A percentile compares a stretch with the other conserved stretches of the same genome.
Evolutionary conservation across 2,329 filamentous ascomycete species (phyloP).

Genomic region (Diaporthe capsici): DNA sequence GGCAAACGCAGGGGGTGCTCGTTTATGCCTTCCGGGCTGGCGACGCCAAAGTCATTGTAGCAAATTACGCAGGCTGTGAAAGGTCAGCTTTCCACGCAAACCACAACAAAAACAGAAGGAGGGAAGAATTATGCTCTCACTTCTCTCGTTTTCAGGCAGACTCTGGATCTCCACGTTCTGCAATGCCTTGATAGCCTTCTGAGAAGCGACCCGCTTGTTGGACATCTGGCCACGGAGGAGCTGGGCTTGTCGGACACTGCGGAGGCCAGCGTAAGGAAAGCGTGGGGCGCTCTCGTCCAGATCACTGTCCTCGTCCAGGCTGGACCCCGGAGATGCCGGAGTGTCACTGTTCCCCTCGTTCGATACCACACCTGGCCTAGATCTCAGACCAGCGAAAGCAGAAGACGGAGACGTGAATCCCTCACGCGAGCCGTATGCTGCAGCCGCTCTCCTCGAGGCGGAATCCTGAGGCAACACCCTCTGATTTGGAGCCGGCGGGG

Average conservation of each 20-base stretch:
- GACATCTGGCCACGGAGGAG: slow-evolving; percentile 60
- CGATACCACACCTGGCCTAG: slow-evolving; percentile 28
- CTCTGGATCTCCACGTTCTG: slow-evolving; percentile 61
- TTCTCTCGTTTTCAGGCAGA: slow-evolving; percentile 61
- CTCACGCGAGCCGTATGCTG: slow-evolving; percentile 1
- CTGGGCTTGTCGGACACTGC: slow-evolving; percentile 50
- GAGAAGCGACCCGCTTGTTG: slow-evolving; percentile 64
- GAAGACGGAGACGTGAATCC: slow-evolving; percentile 6
- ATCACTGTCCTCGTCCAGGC: slow-evolving; percentile 40
- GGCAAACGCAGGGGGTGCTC: slow-evolving; percentile 72
- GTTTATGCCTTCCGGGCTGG: slow-evolving; percentile 69
- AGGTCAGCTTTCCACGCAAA: slow-evolving; percentile 28
- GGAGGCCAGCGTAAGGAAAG: slow-evolving; percentile 24
- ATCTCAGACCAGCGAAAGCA: slow-evolving; percentile 30
- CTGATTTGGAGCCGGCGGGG: slow-evolving; percentile 1
- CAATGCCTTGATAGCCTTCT: slow-evolving; percentile 60
- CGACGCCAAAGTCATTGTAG: slow-evolving; percentile 72
- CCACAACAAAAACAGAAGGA: slow-evolving; percentile 25
- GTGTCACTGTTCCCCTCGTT: slow-evolving; percentile 22
- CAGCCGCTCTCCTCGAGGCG: slow-evolving; percentile 9
- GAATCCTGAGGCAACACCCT: slow-evolving; percentile 1
- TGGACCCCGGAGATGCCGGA: slow-evolving; percentile 17
- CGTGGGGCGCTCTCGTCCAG: slow-evolving; percentile 54
- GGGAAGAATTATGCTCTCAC: slow-evolving; percentile 54
- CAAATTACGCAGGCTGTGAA: slow-evolving; percentile 72